Base-by-base conservation (phyloP, 164 flowering plant species). In the Aristolochia contorta region DNA sequence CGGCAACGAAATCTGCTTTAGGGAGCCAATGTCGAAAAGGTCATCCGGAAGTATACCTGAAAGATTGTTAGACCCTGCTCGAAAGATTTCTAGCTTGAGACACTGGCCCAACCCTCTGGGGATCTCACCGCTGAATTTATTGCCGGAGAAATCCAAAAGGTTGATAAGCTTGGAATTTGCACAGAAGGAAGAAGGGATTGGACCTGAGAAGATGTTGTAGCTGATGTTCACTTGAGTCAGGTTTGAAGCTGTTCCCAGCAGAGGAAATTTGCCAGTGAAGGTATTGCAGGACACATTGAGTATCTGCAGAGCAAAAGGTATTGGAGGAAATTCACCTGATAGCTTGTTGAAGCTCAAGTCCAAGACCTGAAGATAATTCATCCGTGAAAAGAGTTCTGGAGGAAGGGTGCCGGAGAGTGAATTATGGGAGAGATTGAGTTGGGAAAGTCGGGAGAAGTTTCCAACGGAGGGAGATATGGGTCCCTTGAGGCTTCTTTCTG, bases 271-370 rank as follows among this genome's bases (percentile, higher is more conserved):
- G 18, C 84, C 94, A 64, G 51, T 66, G 63, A 90, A 80, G 19
- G 43, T 56, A 72, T 90, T 90, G 78, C 86, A 72, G 1, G 91
- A 90, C 8, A 87, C 52, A 61, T 87, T 81, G 58, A 87, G n/a
- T 1, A 75, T 62, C 14, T 50, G 66, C 25, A 89, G 70, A n/a
- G 77, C 72, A 47, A 82, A 80, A 64, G 58, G 51, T 47, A 85
- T 49, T 0, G 73, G 65, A 8, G 71, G 66, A 55, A 77, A 72
- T 0, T 82, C 59, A 23, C 94, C 90, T 10, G 67, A 49, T 16
- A 89, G 64, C 72, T 47, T 37, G 72, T 89, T 89, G 50, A 78
- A 60, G 78, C 94, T 87, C 63, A 89, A 70, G 78, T 89, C 91
- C 75, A 90, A 79, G 78, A 78, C 63, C 67, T 80, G 74, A 43